Base-by-base conservation (phyloP, 768 basidiomycete species). In the Guyanaporus albipodus region DNA sequence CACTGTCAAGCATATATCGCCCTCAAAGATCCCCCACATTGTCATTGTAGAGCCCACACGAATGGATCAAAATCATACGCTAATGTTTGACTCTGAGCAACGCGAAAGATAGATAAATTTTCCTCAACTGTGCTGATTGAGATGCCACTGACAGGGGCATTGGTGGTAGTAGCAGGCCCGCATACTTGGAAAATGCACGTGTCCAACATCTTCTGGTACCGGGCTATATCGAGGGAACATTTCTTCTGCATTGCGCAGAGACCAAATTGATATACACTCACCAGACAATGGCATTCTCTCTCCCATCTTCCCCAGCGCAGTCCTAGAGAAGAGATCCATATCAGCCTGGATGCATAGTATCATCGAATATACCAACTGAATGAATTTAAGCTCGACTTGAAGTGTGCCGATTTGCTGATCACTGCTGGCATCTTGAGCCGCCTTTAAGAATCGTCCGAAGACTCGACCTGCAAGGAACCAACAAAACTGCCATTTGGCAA, bases 401-500 rank as follows among this genome's bases (percentile, higher is more conserved):
- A 88, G 61, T 11, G 76, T 80, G 2, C 73, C 57, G n/a, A 77
- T 71, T 59, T 84, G 82, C 24, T 82, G 80, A 21, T 68, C 56
- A 46, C 74, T 75, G 17, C 78, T 75, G 5, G 73, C 74, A 28
- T 84, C 77, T 26, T 79, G 70, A 4, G 84, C 80, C 26, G 79
- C 81, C 51, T 79, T 77, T 27, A 85, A 63, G 61, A 87, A 87
- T 12, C 83, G 75, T 15, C 79, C 74, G 18, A 89, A 71, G 10
- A 84, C 81, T 23, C 83, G 72, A 3, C 84, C 86, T 36, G 75
- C 77, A 40, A 75, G 69, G 59, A 84, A 87, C 84, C 84, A 91
- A 54, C 75, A 77, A 53, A 82, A 80, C 81, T 84, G 45, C 23
- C 26, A 24, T 32, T 17, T 41, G 45, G 17, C 18, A 46, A n/a